A percentile compares a stretch with the other conserved stretches of the same genome.
These are phyloP conservation scores for Suhomyces atakaporum DNA, from an alignment of 1,139 yeast species.

Conservation along the genomic window DNA sequence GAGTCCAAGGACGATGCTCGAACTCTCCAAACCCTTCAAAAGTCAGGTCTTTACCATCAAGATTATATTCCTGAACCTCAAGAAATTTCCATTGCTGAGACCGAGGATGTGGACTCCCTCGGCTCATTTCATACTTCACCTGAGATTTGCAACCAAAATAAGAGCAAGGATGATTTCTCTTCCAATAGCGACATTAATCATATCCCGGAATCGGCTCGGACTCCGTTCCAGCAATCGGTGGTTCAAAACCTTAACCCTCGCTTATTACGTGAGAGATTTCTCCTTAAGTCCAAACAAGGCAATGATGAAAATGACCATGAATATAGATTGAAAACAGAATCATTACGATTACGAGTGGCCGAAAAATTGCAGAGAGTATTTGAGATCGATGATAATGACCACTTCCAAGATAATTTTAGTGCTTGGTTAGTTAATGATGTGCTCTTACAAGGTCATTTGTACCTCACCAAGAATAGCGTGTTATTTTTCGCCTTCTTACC, in stretches of 20 bases:
- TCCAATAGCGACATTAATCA: neutral
- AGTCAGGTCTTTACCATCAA: neutral
- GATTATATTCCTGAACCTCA: conserved; percentile 4
- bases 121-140: conserved; percentile 13
- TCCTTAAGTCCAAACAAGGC: conserved; percentile 20
- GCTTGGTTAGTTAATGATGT: conserved; percentile 86
- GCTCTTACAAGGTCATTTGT: conserved; percentile 80
- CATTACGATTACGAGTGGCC: conserved; percentile 35
- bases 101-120: conserved; percentile 9
- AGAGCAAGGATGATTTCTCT: neutral
- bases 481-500: conserved; percentile 87
- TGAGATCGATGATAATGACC: conserved; percentile 49
- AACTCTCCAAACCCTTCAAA: neutral
- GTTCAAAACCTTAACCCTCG: conserved; percentile 35
- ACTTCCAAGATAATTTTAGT: conserved; percentile 57
- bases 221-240: conserved; percentile 40
- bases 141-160: conserved; percentile 2
- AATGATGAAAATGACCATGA: conserved; percentile 13
- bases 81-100: conserved; percentile 3
- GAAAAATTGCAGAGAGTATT: conserved; percentile 40
- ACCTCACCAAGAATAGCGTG: conserved; percentile 64
- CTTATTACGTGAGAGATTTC: conserved; percentile 23
- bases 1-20: neutral
- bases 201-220: conserved; percentile 7
- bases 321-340: conserved; percentile 15